These are phyloP conservation scores for Flaveria floridana DNA, from an alignment of 140 eudicot species.

Conservation along the genomic window DNA sequence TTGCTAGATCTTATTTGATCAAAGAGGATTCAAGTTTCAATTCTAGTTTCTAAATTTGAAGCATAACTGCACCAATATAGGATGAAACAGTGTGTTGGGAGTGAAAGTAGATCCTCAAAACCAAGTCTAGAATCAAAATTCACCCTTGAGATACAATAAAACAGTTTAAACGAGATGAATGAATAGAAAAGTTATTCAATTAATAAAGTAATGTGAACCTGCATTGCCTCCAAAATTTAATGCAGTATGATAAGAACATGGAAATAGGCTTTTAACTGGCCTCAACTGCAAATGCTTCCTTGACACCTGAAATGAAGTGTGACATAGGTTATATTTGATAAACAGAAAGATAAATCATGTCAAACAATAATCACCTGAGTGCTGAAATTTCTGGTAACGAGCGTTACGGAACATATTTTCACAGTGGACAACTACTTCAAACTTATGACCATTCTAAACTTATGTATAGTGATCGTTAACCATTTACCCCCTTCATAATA, in stretches of 20 bases:
- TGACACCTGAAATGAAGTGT: slow-evolving; percentile 24
- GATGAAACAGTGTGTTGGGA: background rate
- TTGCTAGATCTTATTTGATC: background rate
- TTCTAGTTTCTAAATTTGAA: background rate
- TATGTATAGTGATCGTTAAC: background rate
- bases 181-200: background rate
- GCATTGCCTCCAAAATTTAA: slow-evolving; percentile 22
- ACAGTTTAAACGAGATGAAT: background rate
- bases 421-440: background rate
- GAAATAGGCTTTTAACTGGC: slow-evolving; percentile 16
- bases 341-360: background rate
- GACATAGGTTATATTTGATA: background rate
- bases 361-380: background rate
- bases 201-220: slow-evolving; percentile 26
- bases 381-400: background rate
- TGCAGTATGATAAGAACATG: slow-evolving; percentile 31
- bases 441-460: background rate
- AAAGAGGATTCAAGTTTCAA: no score
- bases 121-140: slow-evolving; percentile 7
- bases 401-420: background rate
- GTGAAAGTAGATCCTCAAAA: slow-evolving; percentile 4
- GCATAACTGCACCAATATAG: background rate
- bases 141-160: background rate
- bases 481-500: background rate
- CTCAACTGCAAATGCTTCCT: slow-evolving; percentile 22